Evolutionary conservation across 495 filamentous ascomycete genomes (phyloP), one percentile per base, ranked within the genome.

Genomic region (Neurospora sp.): DNA sequence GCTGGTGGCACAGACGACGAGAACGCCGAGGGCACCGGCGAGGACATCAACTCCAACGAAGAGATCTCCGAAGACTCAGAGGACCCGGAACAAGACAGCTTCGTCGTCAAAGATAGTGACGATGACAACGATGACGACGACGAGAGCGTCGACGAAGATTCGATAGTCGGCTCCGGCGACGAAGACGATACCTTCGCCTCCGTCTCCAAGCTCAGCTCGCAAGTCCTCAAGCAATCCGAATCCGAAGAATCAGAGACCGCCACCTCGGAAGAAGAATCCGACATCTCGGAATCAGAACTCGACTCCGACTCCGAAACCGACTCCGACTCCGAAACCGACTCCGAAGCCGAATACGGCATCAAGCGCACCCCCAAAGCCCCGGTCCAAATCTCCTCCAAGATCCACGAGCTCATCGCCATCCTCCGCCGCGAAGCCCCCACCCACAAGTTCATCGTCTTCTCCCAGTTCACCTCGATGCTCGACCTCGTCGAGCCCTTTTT

Each of bases 361-460:
- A 82, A 82, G 37, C 76, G 78, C 69, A 74, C 78, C 9, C 4
- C 3, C 41, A 83, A 81, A 1, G 53, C 12, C 40, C 81, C 82
- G 59, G 80, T 88, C 40, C 85, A 90, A 14, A 88, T 90, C 4
- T 99, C 96, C 3, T 93, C 96, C 73, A 99, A 99, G 83, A 96
- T 98, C 78, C 90, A 89, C 69, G 89, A 93, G 71, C 85, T 98
- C 35, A 87, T 98, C 81, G 82, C 86, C 74, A 91, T 98, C 75
- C 90, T 99, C 20, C 86, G 89, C 76, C 89, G 89, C 72, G 96
- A 99, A 80, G 88, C 90, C 0, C 80, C 87, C 41, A 81, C 85
- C 69, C 90, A 97, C 85, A 99, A 99, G 80, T 96, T 96, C 80
- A 99, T 99, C 79, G 93, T 99, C 74, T 99, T 99, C 82, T 97